phyloP scores from a whole-genome alignment of 148 eudicot species.

The Silene latifolia region DNA sequence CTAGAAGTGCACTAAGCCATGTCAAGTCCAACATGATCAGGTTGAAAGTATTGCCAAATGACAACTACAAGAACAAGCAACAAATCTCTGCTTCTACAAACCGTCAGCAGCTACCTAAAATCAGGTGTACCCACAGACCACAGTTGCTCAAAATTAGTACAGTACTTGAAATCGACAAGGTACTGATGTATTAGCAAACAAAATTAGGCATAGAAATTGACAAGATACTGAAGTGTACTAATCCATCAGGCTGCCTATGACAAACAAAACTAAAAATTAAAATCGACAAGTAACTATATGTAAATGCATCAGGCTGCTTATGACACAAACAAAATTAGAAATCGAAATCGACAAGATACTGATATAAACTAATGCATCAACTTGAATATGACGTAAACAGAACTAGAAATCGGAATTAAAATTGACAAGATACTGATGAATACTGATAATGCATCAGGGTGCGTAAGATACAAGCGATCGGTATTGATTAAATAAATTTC shows the following conservation, averaged over 20 bases:
- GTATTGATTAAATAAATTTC: too few species aligned
- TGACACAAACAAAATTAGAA: not conserved
- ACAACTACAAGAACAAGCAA: not conserved
- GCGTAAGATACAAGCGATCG: not conserved
- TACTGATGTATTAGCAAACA: too few species aligned
- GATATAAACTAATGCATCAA: not conserved
- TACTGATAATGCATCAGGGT: not conserved
- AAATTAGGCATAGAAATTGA: too few species aligned
- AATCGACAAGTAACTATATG: too few species aligned
- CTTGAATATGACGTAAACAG: too few species aligned
- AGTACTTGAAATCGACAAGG: not conserved
- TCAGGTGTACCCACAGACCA: not conserved
- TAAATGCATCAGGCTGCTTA: too few species aligned
- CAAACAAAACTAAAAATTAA: too few species aligned
- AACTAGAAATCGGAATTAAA: not conserved
- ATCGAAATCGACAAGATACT: not conserved
- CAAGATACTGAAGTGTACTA: too few species aligned
- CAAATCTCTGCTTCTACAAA: not conserved
- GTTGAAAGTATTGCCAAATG: not conserved
- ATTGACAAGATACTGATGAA: not conserved
- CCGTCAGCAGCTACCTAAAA: not conserved
- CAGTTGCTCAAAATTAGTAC: not conserved
- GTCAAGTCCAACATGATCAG: conserved; percentile 55
- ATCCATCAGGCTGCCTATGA: too few species aligned
- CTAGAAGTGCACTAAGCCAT: conserved; percentile 77